Percentiles rank a stretch among this genome's conserved stretches.
Evolutionary conservation across 441 rosid species (phyloP).

Genomic region (California macrophylla): DNA sequence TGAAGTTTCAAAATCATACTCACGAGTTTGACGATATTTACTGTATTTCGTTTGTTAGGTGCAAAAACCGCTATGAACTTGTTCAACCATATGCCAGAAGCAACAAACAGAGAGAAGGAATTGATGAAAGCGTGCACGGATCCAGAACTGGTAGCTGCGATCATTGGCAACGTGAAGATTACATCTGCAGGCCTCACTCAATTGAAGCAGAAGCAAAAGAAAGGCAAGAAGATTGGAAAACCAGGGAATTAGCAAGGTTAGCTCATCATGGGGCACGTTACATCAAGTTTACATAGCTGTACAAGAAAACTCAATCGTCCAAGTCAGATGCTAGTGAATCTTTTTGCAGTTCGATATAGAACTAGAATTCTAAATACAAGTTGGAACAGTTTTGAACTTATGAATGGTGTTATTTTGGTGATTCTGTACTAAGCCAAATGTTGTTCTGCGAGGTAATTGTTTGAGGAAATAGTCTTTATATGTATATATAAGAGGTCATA

Average conservation of each 20-base stretch:
- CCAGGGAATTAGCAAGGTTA: slow-evolving; percentile 18
- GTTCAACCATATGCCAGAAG: slow-evolving; percentile 75
- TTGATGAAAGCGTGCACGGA: slow-evolving; percentile 92
- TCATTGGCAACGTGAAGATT: slow-evolving; percentile 80
- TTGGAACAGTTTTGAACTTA: not conserved
- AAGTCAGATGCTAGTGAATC: not conserved
- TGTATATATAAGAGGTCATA: no score
- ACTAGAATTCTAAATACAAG: not conserved
- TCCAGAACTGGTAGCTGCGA: slow-evolving; percentile 82
- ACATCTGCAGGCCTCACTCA: slow-evolving; percentile 86
- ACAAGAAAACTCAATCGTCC: not conserved
- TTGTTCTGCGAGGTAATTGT: no score
- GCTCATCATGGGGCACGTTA: not conserved
- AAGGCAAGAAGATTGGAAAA: slow-evolving; percentile 63
- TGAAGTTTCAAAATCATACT: not conserved
- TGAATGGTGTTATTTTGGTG: not conserved
- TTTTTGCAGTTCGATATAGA: not conserved
- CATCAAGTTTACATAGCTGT: not conserved
- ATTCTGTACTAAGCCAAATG: no score
- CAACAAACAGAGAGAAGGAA: slow-evolving; percentile 76
- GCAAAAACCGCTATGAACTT: slow-evolving; percentile 86
- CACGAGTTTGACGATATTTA: not conserved
- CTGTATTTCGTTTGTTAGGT: slow-evolving; percentile 31
- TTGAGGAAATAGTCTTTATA: no score
- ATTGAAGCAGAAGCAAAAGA: slow-evolving; percentile 92